phyloP scores from a whole-genome alignment of 2,329 filamentous ascomycete species.

The Ceratocystis papillata region DNA sequence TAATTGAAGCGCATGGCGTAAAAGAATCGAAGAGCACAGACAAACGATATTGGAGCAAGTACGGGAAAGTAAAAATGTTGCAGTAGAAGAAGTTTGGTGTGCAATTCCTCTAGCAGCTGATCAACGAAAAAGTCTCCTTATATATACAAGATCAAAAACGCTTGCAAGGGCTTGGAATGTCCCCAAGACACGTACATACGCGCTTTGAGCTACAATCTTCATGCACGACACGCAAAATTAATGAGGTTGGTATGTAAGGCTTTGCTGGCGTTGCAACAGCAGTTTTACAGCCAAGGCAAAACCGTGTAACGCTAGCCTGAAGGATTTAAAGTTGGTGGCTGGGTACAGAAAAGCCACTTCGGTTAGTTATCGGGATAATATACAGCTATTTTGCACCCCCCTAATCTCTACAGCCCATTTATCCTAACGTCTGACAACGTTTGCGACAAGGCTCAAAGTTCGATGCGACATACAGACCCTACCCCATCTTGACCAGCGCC shows the following conservation, averaged over 20 bases:
- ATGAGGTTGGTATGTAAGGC: neutral
- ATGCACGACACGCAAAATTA: neutral
- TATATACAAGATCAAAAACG: neutral
- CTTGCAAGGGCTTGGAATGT: neutral
- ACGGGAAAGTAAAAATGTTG: too few species aligned
- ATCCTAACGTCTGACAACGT: neutral
- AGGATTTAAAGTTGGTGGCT: slow-evolving; percentile 15
- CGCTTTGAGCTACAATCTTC: neutral
- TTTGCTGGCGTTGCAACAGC: neutral
- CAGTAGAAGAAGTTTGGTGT: too few species aligned
- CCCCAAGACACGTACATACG: neutral
- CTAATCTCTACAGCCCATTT: neutral
- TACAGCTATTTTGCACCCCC: neutral
- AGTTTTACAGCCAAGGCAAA: neutral
- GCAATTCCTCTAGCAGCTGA: too few species aligned
- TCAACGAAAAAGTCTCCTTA: neutral
- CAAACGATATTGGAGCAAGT: too few species aligned
- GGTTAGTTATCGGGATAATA: neutral
- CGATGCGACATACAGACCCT: neutral
- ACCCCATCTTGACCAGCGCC: neutral
- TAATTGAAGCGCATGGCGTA: slow-evolving; percentile 17
- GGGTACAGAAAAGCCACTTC: neutral
- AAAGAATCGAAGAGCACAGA: neutral
- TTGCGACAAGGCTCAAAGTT: slow-evolving; percentile 8
- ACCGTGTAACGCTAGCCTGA: neutral